Conservation (phyloP, 805 yeast genomes). For the Kluyveromyces dobzhanskii region DNA sequence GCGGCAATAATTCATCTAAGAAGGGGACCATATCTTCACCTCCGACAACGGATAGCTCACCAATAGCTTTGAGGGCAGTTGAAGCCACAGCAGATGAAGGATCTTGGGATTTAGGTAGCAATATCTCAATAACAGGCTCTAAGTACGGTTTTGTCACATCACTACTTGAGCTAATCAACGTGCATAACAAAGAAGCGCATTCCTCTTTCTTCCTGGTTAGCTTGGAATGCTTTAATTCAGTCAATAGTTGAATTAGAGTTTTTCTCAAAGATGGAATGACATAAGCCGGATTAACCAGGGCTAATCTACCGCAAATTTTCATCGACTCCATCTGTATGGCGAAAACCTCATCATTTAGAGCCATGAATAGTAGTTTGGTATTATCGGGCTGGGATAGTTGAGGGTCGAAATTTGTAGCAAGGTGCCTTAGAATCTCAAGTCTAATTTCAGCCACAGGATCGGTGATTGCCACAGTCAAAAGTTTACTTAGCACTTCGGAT, state of each 20-base stretch:
- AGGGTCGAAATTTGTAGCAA: constrained; percentile 75
- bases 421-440: constrained; percentile 61
- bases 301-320: constrained; percentile 71
- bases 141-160: constrained; percentile 86
- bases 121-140: constrained; percentile 79
- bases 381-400: constrained; percentile 92
- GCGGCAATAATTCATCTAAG: constrained; percentile 73
- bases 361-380: constrained; percentile 74
- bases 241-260: constrained; percentile 73
- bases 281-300: constrained; percentile 87
- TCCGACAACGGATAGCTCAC: constrained; percentile 81
- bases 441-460: constrained; percentile 86
- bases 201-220: constrained; percentile 76
- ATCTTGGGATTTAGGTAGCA: constrained; percentile 69
- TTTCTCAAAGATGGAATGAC: constrained; percentile 89
- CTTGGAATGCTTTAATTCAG: constrained; percentile 77
- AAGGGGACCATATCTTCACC: constrained; percentile 76
- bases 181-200: constrained; percentile 65
- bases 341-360: constrained; percentile 85
- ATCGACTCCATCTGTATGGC: constrained; percentile 73
- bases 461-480: constrained; percentile 75
- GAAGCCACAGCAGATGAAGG: constrained; percentile 75
- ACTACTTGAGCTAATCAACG: constrained; percentile 68
- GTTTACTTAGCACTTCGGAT: constrained; percentile 71
- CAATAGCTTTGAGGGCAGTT: constrained; percentile 76